Conservation (phyloP, 225 moss, liverwort and hornwort species). For the Bryum argenteum region DNA sequence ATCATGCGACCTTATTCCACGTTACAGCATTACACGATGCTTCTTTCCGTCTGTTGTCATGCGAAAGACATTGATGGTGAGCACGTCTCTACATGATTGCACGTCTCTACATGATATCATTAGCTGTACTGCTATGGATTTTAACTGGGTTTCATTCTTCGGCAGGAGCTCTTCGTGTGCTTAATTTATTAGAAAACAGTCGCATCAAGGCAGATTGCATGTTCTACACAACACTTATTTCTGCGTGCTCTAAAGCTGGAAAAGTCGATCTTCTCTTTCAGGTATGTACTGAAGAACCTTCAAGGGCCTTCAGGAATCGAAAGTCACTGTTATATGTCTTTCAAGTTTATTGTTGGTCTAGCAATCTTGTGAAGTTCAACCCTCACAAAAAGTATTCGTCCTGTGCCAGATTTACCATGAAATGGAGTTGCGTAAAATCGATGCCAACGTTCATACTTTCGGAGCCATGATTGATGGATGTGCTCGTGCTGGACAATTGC, state of each 20-base stretch:
- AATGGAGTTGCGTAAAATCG: constrained; percentile 77
- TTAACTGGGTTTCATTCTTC: constrained; percentile 26
- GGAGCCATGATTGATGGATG: constrained; percentile 99
- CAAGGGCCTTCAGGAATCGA: not conserved
- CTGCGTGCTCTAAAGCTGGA: constrained; percentile 87
- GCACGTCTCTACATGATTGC: constrained; percentile 13
- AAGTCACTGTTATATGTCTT: not conserved
- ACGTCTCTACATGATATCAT: constrained; percentile 1
- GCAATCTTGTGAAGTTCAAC: not conserved
- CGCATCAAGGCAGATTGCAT: constrained; percentile 82
- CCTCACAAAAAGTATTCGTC: constrained; percentile 1
- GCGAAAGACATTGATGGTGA: constrained; percentile 88
- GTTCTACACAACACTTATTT: constrained; percentile 87
- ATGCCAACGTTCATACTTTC: constrained; percentile 76
- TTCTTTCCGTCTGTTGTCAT: constrained; percentile 82
- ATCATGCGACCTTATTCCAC: constrained; percentile 65
- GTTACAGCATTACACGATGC: constrained; percentile 82
- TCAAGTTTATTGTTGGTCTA: constrained; percentile 5
- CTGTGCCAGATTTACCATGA: constrained; percentile 81
- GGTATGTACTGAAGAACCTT: constrained; percentile 46
- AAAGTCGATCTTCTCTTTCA: constrained; percentile 93
- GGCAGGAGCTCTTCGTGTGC: constrained; percentile 88
- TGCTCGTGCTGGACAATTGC: constrained; percentile 86
- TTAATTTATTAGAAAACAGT: constrained; percentile 69
- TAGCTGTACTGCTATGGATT: constrained; percentile 20